Evolutionary conservation across 495 filamentous ascomycete genomes (phyloP), one percentile per base, ranked within the genome.

Genomic region (Talaromyces trachyspermus): DNA sequence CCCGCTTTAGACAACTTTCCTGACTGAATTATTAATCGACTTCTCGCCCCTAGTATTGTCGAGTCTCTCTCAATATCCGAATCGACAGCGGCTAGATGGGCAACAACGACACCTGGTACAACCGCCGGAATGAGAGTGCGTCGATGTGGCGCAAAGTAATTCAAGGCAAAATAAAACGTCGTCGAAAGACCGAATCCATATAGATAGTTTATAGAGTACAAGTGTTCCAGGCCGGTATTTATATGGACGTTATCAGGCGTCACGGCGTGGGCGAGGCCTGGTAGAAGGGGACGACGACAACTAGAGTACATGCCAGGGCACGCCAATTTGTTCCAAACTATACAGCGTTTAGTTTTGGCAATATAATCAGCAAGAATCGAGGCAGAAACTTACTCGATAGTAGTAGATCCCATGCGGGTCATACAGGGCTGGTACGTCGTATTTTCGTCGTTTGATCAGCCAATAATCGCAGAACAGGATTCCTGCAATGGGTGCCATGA

Each of bases 341-440:
- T 26, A 24, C 27, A 7, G 12, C 27, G 12, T 30, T 30, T 30
- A 30, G 27, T n/a, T 30, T 30, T 30, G 27, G 27, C 27, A 30
- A 30, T n/a, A 6, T n/a, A 23, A 15, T 42, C 15, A 18, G 8
- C 1, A 23, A 22, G 15, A 1, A 39, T 39, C 6, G 14, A 3
- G 19, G 37, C 4, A n/a, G 17, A 22, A 27, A 43, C 45, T 30
- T 29, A 43, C 40, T 26, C 29, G 41, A 39, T 64, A 66, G 18
- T 51, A 39, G 29, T 66, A 66, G 14, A 55, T 57, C 1, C 75
- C 74, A 22, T 70, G 46, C 0, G 73, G 73, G 42, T 78, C 53
- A 52, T 83, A 83, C 3, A 83, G 61, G 9, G 68, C 69, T 4
- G 70, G 70, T 2, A 77, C 66, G 37, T 75, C 67, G 38, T 69